Conservation (phyloP, 73 alveolate species). For the Symbiodinium natans region DNA sequence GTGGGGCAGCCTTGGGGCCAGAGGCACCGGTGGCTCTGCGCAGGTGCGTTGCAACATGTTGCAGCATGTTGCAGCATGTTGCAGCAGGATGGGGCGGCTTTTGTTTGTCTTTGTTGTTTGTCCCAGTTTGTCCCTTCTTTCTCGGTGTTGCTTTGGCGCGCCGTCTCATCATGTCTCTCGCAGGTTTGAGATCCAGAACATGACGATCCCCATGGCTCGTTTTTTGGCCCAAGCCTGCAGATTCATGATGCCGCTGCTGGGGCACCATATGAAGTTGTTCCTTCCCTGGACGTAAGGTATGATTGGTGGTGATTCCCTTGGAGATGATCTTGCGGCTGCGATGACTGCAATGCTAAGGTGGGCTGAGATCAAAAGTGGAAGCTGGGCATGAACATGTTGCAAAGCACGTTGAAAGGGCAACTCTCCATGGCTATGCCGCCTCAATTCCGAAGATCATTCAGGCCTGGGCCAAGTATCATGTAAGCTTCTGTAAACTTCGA, state of each 20-base stretch:
- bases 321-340: neutral
- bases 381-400: no score
- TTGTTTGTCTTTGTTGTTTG: no score
- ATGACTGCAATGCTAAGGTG: neutral
- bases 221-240: no score
- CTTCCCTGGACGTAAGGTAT: neutral
- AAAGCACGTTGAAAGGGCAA: no score
- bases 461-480: no score
- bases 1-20: slow-evolving; percentile 24
- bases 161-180: neutral
- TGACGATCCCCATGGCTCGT: neutral
- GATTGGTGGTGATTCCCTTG: neutral
- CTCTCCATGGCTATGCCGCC: slow-evolving; percentile 22
- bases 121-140: neutral
- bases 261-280: no score
- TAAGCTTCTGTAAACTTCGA: no score
- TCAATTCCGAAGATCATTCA: slow-evolving; percentile 26
- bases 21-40: slow-evolving; percentile 68
- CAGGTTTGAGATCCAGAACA: neutral
- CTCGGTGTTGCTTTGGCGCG: neutral
- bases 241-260: no score
- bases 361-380: neutral
- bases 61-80: neutral
- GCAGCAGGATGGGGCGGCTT: no score
- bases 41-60: neutral